Base-by-base conservation (phyloP, 2,329 filamentous ascomycete genomes). In the Amesomyces nigricolor region DNA sequence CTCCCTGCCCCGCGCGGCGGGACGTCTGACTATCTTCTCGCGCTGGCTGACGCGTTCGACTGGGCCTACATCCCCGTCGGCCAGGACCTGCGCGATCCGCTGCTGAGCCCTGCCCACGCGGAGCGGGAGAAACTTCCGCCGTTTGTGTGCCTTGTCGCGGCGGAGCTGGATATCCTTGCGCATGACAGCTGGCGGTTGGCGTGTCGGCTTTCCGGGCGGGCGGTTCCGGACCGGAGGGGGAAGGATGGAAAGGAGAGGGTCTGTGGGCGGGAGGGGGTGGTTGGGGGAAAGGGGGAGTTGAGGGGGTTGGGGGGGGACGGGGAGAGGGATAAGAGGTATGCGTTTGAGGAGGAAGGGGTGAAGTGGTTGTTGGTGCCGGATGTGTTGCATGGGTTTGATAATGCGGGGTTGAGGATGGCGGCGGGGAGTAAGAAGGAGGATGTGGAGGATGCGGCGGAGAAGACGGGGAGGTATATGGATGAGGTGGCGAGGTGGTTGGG, bases 101-200 rank as follows among this genome's bases (percentile, higher is more conserved):
- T 75, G 45, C 58, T 79, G 3, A 76, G 73, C 38, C 74, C 76
- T 0, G 59, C 56, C 35, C 70, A 62, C 47, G 65, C 66, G 35
- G 39, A 61, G 14, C 63, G 67, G 19, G 65, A 67, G 19, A 46
- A 61, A 17, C 64, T 79, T 38, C 77, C 76, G 7, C 64, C 64
- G 17, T 68, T 71, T 49, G 65, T 78, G 11, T 75, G 73, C 56
- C 62, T 77, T 38, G 62, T 78, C 5, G 73, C 66, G 0, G 68
- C 69, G 4, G 74, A 79, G 65, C 68, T 75, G 50, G 77, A 79
- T 64, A 70, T 75, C 62, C 63, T 78, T 5, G 71, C 70, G 3
- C 67, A 72, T 42, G 77, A 78, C 63, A 67, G 62, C 13, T 74
- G 71, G 69, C 61, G 67, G 38, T 61, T 72, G 62, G 71, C 70